A percentile compares a stretch with the other conserved stretches of the same genome.
Evolutionary conservation across 129 eudicot species (phyloP).

Genomic region (Flaveria brownii): DNA sequence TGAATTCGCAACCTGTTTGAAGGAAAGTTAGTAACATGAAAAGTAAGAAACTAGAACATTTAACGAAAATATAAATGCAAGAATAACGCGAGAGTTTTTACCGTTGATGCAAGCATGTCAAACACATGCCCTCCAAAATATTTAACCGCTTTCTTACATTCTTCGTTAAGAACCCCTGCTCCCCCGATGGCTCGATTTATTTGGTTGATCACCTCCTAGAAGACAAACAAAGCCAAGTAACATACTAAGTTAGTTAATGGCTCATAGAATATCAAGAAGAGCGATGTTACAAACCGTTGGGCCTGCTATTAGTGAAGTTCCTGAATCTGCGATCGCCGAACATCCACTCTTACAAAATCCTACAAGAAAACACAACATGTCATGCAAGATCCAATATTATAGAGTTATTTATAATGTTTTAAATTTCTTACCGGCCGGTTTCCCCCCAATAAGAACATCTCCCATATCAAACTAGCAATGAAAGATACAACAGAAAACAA

Average conservation of each 20-base stretch:
- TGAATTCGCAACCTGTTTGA: slow-evolving; percentile 45
- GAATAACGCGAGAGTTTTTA: background rate
- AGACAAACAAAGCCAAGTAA: background rate
- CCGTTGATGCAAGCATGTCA: slow-evolving; percentile 50
- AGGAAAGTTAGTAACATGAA: background rate
- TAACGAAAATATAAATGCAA: background rate
- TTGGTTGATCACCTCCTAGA: slow-evolving; percentile 54
- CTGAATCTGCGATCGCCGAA: slow-evolving; percentile 88
- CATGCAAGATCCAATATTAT: background rate
- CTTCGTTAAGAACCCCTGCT: slow-evolving; percentile 50
- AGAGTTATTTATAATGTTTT: background rate
- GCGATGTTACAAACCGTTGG: slow-evolving; percentile 51
- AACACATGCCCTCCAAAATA: slow-evolving; percentile 54
- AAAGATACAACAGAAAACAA: background rate
- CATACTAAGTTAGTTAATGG: background rate
- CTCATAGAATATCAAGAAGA: slow-evolving; percentile 2
- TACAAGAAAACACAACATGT: slow-evolving; percentile 21
- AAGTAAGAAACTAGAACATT: background rate
- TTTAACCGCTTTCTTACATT: slow-evolving; percentile 54
- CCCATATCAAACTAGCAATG: slow-evolving; percentile 66
- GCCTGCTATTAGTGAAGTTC: slow-evolving; percentile 84
- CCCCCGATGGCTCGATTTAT: slow-evolving; percentile 79
- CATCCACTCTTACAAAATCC: slow-evolving; percentile 63
- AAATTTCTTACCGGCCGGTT: slow-evolving; percentile 51
- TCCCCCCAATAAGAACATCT: slow-evolving; percentile 63